Evolutionary conservation across 495 filamentous ascomycete genomes (phyloP), one percentile per base, ranked within the genome.

Genomic region (Gamarada debralockiae): DNA sequence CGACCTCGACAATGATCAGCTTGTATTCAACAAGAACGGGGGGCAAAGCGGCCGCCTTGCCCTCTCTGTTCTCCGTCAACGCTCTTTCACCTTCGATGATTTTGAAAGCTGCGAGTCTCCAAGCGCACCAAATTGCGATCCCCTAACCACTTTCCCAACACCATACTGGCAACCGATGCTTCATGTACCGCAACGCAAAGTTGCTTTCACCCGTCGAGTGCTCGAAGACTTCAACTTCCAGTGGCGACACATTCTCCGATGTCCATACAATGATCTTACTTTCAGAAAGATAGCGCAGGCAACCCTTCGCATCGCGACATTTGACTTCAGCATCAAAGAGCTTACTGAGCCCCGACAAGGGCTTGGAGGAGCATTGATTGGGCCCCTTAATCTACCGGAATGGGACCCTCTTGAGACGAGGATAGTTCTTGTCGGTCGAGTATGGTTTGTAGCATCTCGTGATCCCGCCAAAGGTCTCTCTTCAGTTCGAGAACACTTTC

Each of bases 211-310:
- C 2, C 25, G 33, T n/a, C 50, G 50, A 3, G 24, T 58, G 20
- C 37, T 58, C 15, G 43, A 15, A 41, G 55, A 58, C 36, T 58
- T 58, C 20, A 31, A 25, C 1, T 2, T 23, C 22, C 55, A 58
- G 43, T 53, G 55, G 49, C 49, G 50, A 13, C 55, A 58, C 27
- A 53, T 58, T 9, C 41, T 58, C 4, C 55, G 55, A 43, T 37
- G 6, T 12, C 27, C 14, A 14, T 53, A 58, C 33, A 17, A 21
- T 13, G 44, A 58, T 3, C 18, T 42, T 38, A 53, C 55, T 14
- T 49, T 58, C 27, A 25, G 42, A 9, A 58, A 22, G 38, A 15
- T 58, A 1, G 49, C 50, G 33, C 23, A 50, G 12, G 55, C 55
- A 7, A 24, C 53, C 20, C 5, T 58, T 24, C 39, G 24, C 6